A percentile compares a stretch with the other conserved stretches of the same genome.
Evolutionary conservation across 129 eudicot species (phyloP).

Genomic region (Flaveria ramosissima): DNA sequence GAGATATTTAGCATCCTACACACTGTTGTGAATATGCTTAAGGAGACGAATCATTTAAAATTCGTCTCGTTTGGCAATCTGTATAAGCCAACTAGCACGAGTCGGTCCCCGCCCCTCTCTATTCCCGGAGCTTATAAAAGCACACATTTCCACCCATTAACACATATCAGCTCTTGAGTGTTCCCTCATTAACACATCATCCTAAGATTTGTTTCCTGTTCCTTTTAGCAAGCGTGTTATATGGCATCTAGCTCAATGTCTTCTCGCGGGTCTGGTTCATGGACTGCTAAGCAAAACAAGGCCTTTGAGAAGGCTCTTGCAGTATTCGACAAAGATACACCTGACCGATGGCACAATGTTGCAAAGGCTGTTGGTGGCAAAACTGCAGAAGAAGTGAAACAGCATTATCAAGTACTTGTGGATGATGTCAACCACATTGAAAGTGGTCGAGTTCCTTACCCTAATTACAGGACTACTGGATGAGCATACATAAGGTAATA

Average conservation of each 20-base stretch:
- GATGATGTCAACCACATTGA: slow-evolving; percentile 66
- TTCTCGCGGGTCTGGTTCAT: slow-evolving; percentile 51
- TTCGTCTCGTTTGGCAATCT: no score
- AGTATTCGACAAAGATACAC: slow-evolving; percentile 69
- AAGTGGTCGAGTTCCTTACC: slow-evolving; percentile 61
- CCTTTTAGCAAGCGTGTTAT: background rate
- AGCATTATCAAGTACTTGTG: slow-evolving; percentile 65
- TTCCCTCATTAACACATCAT: slow-evolving; percentile 14
- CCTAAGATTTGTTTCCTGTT: background rate
- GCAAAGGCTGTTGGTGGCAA: slow-evolving; percentile 72
- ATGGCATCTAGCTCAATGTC: slow-evolving; percentile 64
- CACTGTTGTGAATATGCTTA: no score
- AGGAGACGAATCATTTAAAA: no score
- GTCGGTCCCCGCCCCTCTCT: background rate
- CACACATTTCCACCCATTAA: background rate
- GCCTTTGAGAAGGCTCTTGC: slow-evolving; percentile 78
- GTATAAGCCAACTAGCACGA: no score
- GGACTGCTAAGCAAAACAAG: slow-evolving; percentile 82
- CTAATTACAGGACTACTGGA: slow-evolving; percentile 47
- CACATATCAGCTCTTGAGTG: background rate
- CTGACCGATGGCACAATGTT: slow-evolving; percentile 79
- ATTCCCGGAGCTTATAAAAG: background rate
- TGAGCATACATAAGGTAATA: slow-evolving; percentile 38
- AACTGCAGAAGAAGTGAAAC: slow-evolving; percentile 69
- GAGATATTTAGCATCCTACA: no score